Evolutionary conservation across 805 yeast genomes (phyloP).

Genomic region (Candida wancherniae): DNA sequence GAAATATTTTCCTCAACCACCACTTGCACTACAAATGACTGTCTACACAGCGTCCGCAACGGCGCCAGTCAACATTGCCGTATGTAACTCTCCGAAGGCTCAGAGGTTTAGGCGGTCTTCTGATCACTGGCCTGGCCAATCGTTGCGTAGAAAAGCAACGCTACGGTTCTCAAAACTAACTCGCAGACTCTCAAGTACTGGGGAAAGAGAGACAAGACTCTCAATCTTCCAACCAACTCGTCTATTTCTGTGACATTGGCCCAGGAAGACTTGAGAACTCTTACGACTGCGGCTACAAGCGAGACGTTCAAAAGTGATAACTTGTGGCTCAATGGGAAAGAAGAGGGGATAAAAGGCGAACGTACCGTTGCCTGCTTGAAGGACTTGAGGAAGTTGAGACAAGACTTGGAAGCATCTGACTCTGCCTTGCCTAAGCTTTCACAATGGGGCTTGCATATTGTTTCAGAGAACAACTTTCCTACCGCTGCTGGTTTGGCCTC

Average conservation of each 20-base stretch:
- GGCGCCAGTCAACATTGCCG: slow-evolving; percentile 97
- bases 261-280: slow-evolving; percentile 84
- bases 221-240: slow-evolving; percentile 93
- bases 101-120: too few species aligned
- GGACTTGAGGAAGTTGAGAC: slow-evolving; percentile 69
- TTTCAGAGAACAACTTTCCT: slow-evolving; percentile 94
- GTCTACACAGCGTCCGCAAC: slow-evolving; percentile 76
- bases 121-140: too few species aligned
- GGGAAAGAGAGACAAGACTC: slow-evolving; percentile 91
- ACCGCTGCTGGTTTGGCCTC: slow-evolving; percentile 99
- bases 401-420: slow-evolving; percentile 53
- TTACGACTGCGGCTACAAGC: slow-evolving; percentile 81
- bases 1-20: slow-evolving; percentile 1
- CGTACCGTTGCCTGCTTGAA: slow-evolving; percentile 68
- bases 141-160: too few species aligned
- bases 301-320: slow-evolving; percentile 54
- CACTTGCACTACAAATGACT: slow-evolving; percentile 30
- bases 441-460: slow-evolving; percentile 66
- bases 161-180: too few species aligned
- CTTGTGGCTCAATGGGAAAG: slow-evolving; percentile 82
- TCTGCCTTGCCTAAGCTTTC: slow-evolving; percentile 56
- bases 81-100: slow-evolving; percentile 37
- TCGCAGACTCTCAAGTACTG: slow-evolving; percentile 85
- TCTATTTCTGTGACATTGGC: slow-evolving; percentile 92
- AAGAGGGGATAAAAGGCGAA: slow-evolving; percentile 62